Evolutionary conservation across 257 asterid genomes (phyloP).

Genomic region (Nicotiana obtusifolia): DNA sequence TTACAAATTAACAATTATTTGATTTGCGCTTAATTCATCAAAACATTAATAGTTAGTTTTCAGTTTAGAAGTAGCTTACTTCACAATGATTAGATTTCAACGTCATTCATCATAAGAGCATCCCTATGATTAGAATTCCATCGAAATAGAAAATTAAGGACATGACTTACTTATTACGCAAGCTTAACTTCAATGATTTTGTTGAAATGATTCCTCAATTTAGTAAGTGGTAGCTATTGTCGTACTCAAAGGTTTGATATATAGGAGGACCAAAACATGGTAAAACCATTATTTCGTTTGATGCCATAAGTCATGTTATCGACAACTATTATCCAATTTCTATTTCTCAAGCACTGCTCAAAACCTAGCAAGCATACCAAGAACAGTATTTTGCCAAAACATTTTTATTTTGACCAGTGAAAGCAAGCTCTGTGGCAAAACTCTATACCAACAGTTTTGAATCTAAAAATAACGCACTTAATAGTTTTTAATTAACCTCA

Average conservation of each 20-base stretch:
- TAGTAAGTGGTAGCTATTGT: not conserved
- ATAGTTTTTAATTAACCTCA: too few species aligned
- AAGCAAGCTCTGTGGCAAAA: not conserved
- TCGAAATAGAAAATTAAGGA: not conserved
- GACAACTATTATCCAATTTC: not conserved
- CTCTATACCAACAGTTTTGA: not conserved
- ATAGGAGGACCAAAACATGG: not conserved
- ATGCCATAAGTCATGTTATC: constrained; percentile 5
- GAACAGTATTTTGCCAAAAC: not conserved
- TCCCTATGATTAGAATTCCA: not conserved
- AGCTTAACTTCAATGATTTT: not conserved
- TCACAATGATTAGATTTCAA: not conserved
- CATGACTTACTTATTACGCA: not conserved
- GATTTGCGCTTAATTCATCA: too few species aligned
- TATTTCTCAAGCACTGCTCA: constrained; percentile 6
- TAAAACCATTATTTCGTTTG: not conserved
- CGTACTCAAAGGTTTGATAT: not conserved
- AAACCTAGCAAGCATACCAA: not conserved
- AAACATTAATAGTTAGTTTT: too few species aligned
- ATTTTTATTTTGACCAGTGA: constrained; percentile 7
- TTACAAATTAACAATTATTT: not conserved
- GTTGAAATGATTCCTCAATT: not conserved
- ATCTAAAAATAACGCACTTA: not conserved
- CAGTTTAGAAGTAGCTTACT: not conserved
- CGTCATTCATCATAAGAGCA: not conserved